A percentile compares a stretch with the other conserved stretches of the same genome.
These are phyloP conservation scores for Exophiala sideris DNA, from an alignment of 2,329 filamentous ascomycete genomes.

Conservation along the genomic window DNA sequence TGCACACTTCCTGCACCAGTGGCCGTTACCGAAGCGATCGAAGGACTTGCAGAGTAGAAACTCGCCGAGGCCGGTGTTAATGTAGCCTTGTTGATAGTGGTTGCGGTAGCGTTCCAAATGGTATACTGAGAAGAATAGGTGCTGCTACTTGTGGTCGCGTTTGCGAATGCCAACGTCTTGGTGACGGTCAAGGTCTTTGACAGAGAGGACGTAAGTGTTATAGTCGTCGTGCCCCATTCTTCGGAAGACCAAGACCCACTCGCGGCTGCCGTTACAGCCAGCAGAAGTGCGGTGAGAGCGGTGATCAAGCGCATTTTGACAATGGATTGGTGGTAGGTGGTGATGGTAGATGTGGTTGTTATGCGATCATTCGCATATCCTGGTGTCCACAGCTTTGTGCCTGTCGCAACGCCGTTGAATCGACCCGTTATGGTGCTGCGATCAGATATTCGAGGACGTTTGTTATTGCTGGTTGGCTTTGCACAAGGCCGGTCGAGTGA, in stretches of 20 bases:
- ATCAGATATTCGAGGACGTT: neutral
- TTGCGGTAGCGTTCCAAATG: slow-evolving; percentile 14
- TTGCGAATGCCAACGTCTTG: slow-evolving; percentile 20
- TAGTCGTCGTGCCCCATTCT: slow-evolving; percentile 17
- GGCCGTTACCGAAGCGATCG: slow-evolving; percentile 16
- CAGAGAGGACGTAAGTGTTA: slow-evolving; percentile 18
- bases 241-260: slow-evolving; percentile 11
- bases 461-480: neutral
- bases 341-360: too few species aligned
- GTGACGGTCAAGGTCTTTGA: slow-evolving; percentile 25
- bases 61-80: slow-evolving; percentile 13
- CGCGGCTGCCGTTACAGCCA: slow-evolving; percentile 13
- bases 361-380: neutral
- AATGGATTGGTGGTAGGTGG: neutral
- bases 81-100: slow-evolving; percentile 11
- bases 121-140: slow-evolving; percentile 4
- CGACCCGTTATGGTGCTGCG: neutral
- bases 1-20: slow-evolving; percentile 20
- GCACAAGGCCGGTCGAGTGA: slow-evolving; percentile 17
- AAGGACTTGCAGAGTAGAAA: slow-evolving; percentile 4
- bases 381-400: neutral
- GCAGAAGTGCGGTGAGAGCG: slow-evolving; percentile 13
- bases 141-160: slow-evolving; percentile 8
- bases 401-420: neutral
- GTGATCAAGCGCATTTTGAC: slow-evolving; percentile 23